These are phyloP conservation scores for Chimonanthus praecox DNA, from an alignment of 164 flowering plant genomes.

Conservation along the genomic window DNA sequence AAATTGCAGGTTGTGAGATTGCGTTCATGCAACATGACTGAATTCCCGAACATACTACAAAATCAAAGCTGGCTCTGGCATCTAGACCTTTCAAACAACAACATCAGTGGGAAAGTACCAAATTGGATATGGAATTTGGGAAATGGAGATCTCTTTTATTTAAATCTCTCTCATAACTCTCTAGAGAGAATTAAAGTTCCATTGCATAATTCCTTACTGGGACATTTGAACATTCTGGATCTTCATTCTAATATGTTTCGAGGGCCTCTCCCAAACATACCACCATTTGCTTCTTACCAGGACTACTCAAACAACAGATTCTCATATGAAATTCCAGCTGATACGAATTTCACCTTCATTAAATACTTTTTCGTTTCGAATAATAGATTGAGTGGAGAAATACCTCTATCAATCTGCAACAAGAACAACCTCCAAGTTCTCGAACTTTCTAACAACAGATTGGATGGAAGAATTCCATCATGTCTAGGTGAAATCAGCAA, in stretches of 20 bases:
- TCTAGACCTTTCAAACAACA: constrained; percentile 5
- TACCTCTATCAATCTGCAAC: neutral
- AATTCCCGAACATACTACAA: constrained; percentile 15
- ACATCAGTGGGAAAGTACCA: neutral
- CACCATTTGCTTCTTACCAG: neutral
- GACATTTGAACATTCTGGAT: neutral
- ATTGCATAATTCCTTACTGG: neutral
- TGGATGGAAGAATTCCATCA: neutral
- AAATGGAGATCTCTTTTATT: rapidly evolving
- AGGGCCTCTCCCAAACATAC: constrained; percentile 14
- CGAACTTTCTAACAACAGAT: neutral
- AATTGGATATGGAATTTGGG: constrained; percentile 1
- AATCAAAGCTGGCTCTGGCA: neutral
- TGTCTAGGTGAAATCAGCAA: neutral
- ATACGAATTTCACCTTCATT: neutral
- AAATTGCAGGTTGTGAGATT: neutral
- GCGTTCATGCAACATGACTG: constrained; percentile 11
- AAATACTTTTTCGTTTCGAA: neutral
- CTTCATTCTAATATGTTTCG: constrained; percentile 8
- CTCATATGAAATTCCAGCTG: neutral
- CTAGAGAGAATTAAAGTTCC: neutral
- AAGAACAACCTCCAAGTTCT: neutral
- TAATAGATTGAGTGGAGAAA: neutral
- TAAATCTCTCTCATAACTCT: constrained; percentile 4
- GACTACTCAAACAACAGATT: neutral